A percentile compares a stretch with the other conserved stretches of the same genome.
Conservation (phyloP, 2,329 filamentous ascomycete genomes). For the Lachnellula cervina region DNA sequence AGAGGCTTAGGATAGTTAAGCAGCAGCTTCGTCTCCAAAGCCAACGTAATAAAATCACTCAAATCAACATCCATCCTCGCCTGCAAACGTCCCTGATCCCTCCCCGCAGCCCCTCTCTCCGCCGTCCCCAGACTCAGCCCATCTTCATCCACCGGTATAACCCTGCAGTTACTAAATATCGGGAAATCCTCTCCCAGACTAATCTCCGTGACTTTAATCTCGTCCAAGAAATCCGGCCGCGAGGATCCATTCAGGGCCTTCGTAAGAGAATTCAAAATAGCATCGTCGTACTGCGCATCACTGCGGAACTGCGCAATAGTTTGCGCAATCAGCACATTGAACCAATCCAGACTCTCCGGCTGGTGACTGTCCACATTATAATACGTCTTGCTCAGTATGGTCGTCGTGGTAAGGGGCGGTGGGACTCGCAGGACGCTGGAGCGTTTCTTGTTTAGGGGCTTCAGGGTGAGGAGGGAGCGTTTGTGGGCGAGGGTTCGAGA, state of each 20-base stretch:
- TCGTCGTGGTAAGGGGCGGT: slow-evolving; percentile 79
- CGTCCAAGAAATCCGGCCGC: slow-evolving; percentile 86
- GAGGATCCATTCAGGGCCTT: slow-evolving; percentile 81
- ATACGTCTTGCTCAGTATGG: slow-evolving; percentile 93
- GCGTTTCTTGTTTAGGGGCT: slow-evolving; percentile 53
- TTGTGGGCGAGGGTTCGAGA: slow-evolving; percentile 72
- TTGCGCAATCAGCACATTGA: slow-evolving; percentile 94
- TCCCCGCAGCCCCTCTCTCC: slow-evolving; percentile 30
- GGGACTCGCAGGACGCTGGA: slow-evolving; percentile 69
- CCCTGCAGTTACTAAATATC: slow-evolving; percentile 95
- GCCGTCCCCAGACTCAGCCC: slow-evolving; percentile 51
- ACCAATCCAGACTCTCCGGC: slow-evolving; percentile 96
- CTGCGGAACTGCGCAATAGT: slow-evolving; percentile 92
- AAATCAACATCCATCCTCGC: slow-evolving; percentile 96
- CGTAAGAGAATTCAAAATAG: slow-evolving; percentile 79
- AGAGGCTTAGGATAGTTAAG: slow-evolving; percentile 91
- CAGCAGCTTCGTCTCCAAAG: slow-evolving; percentile 87
- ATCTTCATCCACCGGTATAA: slow-evolving; percentile 86
- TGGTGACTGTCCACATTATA: slow-evolving; percentile 96
- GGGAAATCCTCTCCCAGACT: slow-evolving; percentile 95
- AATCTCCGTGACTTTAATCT: slow-evolving; percentile 90
- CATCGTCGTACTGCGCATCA: slow-evolving; percentile 87
- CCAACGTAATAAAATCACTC: slow-evolving; percentile 91
- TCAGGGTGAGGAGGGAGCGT: slow-evolving; percentile 62
- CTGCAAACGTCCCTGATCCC: slow-evolving; percentile 73